Percentiles rank a stretch among this genome's conserved stretches.
phyloP scores from a whole-genome alignment of 495 filamentous ascomycete species.

The Neurospora tetrasperma region DNA sequence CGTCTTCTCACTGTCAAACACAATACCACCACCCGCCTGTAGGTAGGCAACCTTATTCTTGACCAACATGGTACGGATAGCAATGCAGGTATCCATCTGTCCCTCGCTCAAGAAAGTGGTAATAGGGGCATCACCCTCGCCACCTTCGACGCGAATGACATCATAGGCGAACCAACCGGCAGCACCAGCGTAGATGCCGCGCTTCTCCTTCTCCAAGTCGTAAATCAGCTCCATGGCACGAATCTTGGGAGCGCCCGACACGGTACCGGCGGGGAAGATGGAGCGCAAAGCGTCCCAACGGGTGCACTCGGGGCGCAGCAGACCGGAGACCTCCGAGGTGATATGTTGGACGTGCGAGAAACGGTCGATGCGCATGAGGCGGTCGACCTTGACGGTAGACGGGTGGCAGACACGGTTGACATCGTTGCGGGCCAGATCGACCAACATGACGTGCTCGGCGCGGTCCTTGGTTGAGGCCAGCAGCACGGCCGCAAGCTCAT shows the following conservation, averaged over 20 bases:
- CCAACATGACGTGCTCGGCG: constrained; percentile 97
- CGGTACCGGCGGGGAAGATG: constrained; percentile 93
- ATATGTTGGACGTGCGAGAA: constrained; percentile 97
- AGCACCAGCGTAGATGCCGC: constrained; percentile 93
- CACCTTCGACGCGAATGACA: constrained; percentile 31
- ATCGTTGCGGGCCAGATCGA: constrained; percentile 95
- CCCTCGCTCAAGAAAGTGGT: constrained; percentile 44
- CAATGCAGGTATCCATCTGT: constrained; percentile 98
- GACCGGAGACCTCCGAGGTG: constrained; percentile 85
- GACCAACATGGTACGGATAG: constrained; percentile 89
- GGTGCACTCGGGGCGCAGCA: constrained; percentile 70
- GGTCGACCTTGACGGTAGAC: constrained; percentile 74
- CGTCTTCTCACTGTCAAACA: constrained; percentile 87
- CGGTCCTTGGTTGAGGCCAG: constrained; percentile 79
- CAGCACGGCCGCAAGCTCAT: constrained; percentile 65
- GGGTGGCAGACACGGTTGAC: constrained; percentile 95
- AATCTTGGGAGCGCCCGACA: constrained; percentile 91
- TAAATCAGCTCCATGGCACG: constrained; percentile 94
- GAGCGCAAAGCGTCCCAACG: constrained; percentile 92
- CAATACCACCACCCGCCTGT: constrained; percentile 94
- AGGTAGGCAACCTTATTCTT: constrained; percentile 88
- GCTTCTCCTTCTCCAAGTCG: constrained; percentile 85
- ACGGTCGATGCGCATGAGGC: constrained; percentile 89
- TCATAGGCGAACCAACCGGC: constrained; percentile 85
- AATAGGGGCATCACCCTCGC: constrained; percentile 16